Base-by-base conservation (phyloP, 257 asterid species). In the Nicotiana tabacum region DNA sequence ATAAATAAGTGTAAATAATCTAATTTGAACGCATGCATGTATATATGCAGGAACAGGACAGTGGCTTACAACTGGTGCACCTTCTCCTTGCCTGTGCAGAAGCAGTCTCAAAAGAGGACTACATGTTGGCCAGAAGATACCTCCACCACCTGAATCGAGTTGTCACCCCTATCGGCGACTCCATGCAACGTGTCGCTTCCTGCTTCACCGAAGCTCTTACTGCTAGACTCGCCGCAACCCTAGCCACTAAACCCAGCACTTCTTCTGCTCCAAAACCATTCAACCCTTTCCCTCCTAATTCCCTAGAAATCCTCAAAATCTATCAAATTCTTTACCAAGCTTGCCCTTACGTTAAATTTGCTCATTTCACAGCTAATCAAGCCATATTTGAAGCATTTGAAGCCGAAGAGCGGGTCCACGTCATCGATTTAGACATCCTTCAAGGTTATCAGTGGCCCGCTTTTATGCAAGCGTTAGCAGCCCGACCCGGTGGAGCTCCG, bases 371-470 rank as follows among this genome's bases (percentile, higher is more conserved):
- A 2, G 94, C 97, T 5, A 94, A 92, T 77, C 98, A 94, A 62
- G 98, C 98, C 4, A 94, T 92, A 65, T 92, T 91, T 46, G 98
- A 94, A 86, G 98, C 97, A 6, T 91, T 94, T 13, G 97, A 91
- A 83, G 88, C 92, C 0, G 96, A 92, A 62, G 92, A 85, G 82
- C 90, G 93, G 3, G 98, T 94, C 5, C 98, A 94, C 27, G 94
- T 94, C 10, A 92, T 92, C 17, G 98, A 94, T 83, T 96, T 94
- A 9, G 98, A 92, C 77, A 92, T 94, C 84, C 93, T 92, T 81
- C 98, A 94, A 37, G 98, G 98, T 32, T 92, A 92, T 81, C 98
- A 94, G 76, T 94, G 98, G 98, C 98, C 98, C 21, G 97, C 97
- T 66, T 94, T 94, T 88, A 91, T 94, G 93, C 98, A 94, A 83